Evolutionary conservation across 1,284 basidiomycete species (phyloP).

Genomic region (Cyathus pygmaeus): DNA sequence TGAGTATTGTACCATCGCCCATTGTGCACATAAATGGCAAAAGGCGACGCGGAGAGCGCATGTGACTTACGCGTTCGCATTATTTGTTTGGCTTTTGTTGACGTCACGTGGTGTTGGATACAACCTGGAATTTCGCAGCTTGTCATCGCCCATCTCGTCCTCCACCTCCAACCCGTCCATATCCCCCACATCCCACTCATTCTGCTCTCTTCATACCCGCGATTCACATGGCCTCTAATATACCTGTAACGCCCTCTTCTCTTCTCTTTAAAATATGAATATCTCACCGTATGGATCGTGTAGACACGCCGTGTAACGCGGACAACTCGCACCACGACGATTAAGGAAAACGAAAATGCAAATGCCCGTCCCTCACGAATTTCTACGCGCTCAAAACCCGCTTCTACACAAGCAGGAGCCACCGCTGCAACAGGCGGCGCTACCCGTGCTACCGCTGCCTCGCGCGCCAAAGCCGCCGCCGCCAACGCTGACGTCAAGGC

Average conservation of each 20-base stretch:
- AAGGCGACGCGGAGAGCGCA: slow-evolving; percentile 17
- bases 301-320: slow-evolving; percentile 70
- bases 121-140: slow-evolving; percentile 21
- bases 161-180: slow-evolving; percentile 12
- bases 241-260: slow-evolving; percentile 33
- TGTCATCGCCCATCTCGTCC: slow-evolving; percentile 23
- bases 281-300: background rate
- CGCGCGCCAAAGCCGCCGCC: slow-evolving; percentile 56
- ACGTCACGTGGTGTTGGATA: slow-evolving; percentile 48
- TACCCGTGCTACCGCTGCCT: slow-evolving; percentile 59
- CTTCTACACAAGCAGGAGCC: slow-evolving; percentile 46
- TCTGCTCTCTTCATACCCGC: background rate
- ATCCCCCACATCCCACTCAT: slow-evolving; percentile 5
- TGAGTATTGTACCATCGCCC: background rate
- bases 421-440: slow-evolving; percentile 46
- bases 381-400: slow-evolving; percentile 67
- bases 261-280: background rate
- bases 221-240: slow-evolving; percentile 43
- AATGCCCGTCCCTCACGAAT: slow-evolving; percentile 64
- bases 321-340: slow-evolving; percentile 58
- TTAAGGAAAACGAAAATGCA: slow-evolving; percentile 75
- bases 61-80: slow-evolving; percentile 44
- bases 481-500: slow-evolving; percentile 48
- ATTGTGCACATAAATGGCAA: too few relatives aligned
- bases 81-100: slow-evolving; percentile 40